Evolutionary conservation across 2,329 filamentous ascomycete genomes (phyloP), one percentile per base, ranked within the genome.

Genomic region (Nigrograna mackinnonii): DNA sequence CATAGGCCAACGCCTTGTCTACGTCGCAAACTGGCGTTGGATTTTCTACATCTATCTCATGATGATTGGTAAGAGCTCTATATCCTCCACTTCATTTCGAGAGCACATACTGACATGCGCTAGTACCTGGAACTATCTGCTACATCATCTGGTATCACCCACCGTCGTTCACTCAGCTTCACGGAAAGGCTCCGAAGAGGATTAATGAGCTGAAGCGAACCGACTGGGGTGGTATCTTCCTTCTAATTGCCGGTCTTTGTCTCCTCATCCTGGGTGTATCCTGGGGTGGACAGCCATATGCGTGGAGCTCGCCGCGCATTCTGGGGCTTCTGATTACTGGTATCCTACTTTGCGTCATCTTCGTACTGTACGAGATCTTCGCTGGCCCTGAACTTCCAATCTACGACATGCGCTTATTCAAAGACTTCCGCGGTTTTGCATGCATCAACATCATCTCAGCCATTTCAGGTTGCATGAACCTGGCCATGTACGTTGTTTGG

Each of bases 31-130:
- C 6, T 52, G 49, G 49, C 41, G 77, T 30, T 77, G 75, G 72
- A 70, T 62, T 43, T 80, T 73, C 54, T 78, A 74, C 48, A 53
- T 79, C 4, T 71, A 70, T 42, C 71, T 74, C 50, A 73, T 77
- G 20, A 47, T 54, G 14, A 51, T 50, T 45, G 47, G 44, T 43
- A 57, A 64, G 63, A 38, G 39, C 14, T 14, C 24, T 14, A 28
- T 11, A 11, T 14, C 11, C 24, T 28, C 24, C 24, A 28, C 24
- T 12, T 28, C 24, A 28, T 14, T 45, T 3, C 41, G 34, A 4
- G 41, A 44, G 19, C 41, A 49, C n/a, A n/a, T n/a, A n/a, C n/a
- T n/a, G n/a, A 58, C 50, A 6, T 39, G 54, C 70, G 35, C 64
- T 60, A 42, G 66, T 62, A 13, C 41, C 72, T 9, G 60, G 69